Evolutionary conservation across 306 rosid genomes (phyloP).

Genomic region (Spatholobus suberectus): DNA sequence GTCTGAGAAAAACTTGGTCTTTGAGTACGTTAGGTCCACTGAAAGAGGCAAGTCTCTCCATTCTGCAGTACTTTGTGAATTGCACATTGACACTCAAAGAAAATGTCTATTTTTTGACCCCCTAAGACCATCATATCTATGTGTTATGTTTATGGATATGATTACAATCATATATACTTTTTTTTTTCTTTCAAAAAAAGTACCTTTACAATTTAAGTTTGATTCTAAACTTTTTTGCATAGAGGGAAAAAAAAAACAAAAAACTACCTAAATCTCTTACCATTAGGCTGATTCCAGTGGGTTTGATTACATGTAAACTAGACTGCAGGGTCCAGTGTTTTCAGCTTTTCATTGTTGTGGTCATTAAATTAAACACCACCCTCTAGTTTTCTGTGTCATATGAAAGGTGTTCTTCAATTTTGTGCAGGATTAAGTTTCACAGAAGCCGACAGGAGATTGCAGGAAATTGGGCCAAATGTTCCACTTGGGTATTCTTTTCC

Average conservation of each 20-base stretch:
- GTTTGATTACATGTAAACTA: not conserved
- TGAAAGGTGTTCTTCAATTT: constrained; percentile 26
- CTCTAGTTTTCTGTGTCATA: not conserved
- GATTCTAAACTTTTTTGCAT: too few species aligned
- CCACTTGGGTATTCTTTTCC: constrained; percentile 68
- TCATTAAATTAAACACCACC: not conserved
- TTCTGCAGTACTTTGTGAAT: not conserved
- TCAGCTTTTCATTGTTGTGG: not conserved
- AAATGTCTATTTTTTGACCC: too few species aligned
- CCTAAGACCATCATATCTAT: not conserved
- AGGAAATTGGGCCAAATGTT: constrained; percentile 80
- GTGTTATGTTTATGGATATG: not conserved
- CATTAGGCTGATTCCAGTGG: too few species aligned
- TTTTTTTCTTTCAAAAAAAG: too few species aligned
- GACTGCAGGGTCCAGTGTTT: not conserved
- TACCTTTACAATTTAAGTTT: too few species aligned
- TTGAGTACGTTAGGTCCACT: constrained; percentile 82
- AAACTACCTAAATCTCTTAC: not conserved
- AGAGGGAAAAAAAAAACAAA: too few species aligned
- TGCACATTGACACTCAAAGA: not conserved
- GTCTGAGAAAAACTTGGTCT: constrained; percentile 66
- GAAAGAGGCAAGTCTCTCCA: constrained; percentile 67
- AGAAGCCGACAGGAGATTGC: constrained; percentile 79
- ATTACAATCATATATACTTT: not conserved
- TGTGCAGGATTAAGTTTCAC: constrained; percentile 75